Evolutionary conservation across 1,139 yeast genomes (phyloP).

Genomic region (Protomyces inouyei): DNA sequence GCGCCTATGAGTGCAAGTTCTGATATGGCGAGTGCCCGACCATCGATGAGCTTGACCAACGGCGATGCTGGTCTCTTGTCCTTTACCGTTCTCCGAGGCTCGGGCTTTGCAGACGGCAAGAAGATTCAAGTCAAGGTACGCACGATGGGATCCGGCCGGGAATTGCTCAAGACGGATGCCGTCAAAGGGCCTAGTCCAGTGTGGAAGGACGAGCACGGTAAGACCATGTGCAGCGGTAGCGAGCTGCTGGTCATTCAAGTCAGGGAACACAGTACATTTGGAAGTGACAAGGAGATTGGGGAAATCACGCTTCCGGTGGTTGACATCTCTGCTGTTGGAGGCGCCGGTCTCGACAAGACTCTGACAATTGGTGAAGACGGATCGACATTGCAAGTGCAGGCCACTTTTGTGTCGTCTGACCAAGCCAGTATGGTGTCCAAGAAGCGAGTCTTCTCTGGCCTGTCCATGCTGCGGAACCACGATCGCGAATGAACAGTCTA

Average conservation of each 20-base stretch:
- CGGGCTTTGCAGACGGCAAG: constrained; percentile 36
- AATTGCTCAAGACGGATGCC: constrained; percentile 60
- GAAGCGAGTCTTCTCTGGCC: neutral
- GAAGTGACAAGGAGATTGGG: constrained; percentile 64
- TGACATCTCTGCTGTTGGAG: neutral
- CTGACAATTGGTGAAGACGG: neutral
- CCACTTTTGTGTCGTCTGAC: neutral
- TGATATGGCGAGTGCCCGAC: neutral
- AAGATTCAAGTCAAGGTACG: constrained; percentile 39
- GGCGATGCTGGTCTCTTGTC: constrained; percentile 25
- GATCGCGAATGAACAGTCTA: neutral
- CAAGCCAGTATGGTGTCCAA: neutral
- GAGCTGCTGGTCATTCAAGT: neutral
- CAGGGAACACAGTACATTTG: constrained; percentile 64
- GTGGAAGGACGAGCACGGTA: constrained; percentile 54
- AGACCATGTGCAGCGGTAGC: neutral
- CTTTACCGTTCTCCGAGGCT: constrained; percentile 34
- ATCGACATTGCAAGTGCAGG: neutral
- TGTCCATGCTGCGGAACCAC: neutral
- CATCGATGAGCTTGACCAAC: neutral
- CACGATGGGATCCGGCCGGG: constrained; percentile 43
- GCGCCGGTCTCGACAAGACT: neutral
- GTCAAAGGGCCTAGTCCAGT: constrained; percentile 49
- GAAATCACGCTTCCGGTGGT: constrained; percentile 42
- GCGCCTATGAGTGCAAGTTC: constrained; percentile 8